phyloP scores from a whole-genome alignment of 2,329 filamentous ascomycete genomes.

The Ophiocordyceps camponoti-floridani region DNA sequence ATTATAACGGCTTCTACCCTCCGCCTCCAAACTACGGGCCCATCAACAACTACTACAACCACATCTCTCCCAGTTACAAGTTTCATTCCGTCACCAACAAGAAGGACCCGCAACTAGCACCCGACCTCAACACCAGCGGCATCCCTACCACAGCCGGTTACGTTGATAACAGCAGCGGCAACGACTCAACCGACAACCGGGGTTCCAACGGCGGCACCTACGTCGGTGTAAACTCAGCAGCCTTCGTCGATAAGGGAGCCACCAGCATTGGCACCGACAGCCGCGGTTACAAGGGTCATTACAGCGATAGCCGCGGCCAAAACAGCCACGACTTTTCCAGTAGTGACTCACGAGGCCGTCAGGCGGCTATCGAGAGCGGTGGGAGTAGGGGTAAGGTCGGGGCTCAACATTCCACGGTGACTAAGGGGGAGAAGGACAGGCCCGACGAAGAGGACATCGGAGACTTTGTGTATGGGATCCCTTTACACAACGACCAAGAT shows the following conservation, averaged over 20 bases:
- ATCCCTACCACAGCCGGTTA: neutral
- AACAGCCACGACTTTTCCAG: neutral
- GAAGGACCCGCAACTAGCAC: neutral
- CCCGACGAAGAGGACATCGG: no score
- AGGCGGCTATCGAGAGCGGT: neutral
- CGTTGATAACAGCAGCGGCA: neutral
- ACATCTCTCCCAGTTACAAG: neutral
- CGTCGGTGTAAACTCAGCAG: neutral
- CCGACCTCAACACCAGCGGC: neutral
- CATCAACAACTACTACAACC: neutral
- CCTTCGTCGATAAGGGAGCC: neutral
- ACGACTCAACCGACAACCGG: neutral
- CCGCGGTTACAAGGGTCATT: neutral
- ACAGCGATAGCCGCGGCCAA: neutral
- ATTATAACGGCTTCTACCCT: neutral
- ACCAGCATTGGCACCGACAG: neutral
- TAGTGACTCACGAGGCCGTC: neutral
- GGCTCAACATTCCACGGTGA: neutral
- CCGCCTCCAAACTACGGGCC: neutral
- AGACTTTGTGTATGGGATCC: no score
- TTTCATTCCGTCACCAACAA: neutral
- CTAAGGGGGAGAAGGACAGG: no score
- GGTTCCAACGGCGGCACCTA: neutral
- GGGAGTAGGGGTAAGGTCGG: neutral
- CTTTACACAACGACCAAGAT: no score